Base-by-base conservation (phyloP, 2,329 filamentous ascomycete species). In the Diaporthe citrichinensis region DNA sequence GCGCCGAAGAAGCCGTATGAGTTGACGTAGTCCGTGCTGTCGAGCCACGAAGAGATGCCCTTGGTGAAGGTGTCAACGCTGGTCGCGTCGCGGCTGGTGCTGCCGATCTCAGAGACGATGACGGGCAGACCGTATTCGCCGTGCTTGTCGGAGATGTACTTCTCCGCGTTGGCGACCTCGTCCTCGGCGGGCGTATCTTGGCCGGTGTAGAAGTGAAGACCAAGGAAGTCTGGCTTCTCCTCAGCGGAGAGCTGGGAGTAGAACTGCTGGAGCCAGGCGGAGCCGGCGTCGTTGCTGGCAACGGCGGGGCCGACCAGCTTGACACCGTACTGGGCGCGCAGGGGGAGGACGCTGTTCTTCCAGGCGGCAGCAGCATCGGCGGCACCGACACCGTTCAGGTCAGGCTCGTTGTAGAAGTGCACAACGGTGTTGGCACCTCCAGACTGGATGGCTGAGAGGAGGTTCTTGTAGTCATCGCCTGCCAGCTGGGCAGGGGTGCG, bases 401-500 rank as follows among this genome's bases (percentile, higher is more conserved):
- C 85, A 9, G 86, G 86, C 79, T 87, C 86, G 78, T 87, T 87
- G 82, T 87, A 84, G 77, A 84, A 87, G 76, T 86, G 85, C 15
- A 87, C 81, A 44, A 86, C 81, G n/a, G 78, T 76, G 58, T 81
- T 77, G 39, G 55, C 28, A 15, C 73, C 65, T 25, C 41, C 55
- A 20, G 65, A 31, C 51, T 51, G 20, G 46, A 80, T 79, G 74
- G 78, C 80, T 36, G 78, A 73, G 75, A 82, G 78, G 51, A 74
- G 77, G 80, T 72, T 73, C 58, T 65, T 79, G 85, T 85, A 87
- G 57, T 86, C 85, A 44, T 84, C 80, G 65, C 84, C 81, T 46
- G 78, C 78, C 31, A 84, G 81, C 75, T 84, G 82, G 28, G 81
- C 82, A 34, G 82, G 79, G 41, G 83, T 81, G 71, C 84, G 86